These are phyloP conservation scores for Cercophora sp. DNA, from an alignment of 495 filamentous ascomycete species.

Conservation along the genomic window DNA sequence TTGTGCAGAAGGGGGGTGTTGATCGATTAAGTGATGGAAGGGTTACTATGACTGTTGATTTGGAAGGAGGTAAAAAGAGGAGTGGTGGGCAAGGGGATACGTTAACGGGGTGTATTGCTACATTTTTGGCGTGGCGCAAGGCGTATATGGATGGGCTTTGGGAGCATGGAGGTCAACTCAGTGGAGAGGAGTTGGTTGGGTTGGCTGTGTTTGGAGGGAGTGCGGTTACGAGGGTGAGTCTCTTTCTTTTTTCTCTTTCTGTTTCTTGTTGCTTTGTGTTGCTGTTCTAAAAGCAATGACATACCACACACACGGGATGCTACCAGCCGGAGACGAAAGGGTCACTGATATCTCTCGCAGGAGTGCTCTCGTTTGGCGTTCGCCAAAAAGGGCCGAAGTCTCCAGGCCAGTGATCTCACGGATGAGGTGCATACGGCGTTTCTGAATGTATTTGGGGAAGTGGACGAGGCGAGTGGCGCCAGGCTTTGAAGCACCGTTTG, in stretches of 20 bases:
- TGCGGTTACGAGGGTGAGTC: slow-evolving; percentile 67
- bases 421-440: slow-evolving; percentile 85
- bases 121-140: slow-evolving; percentile 79
- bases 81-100: slow-evolving; percentile 96
- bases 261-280: too few species aligned
- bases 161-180: slow-evolving; percentile 58
- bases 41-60: slow-evolving; percentile 66
- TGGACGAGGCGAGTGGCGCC: slow-evolving; percentile 20
- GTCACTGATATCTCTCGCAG: slow-evolving; percentile 20
- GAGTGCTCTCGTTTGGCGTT: slow-evolving; percentile 90
- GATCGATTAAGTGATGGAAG: slow-evolving; percentile 85
- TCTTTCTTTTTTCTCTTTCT: not conserved
- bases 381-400: slow-evolving; percentile 75
- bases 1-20: slow-evolving; percentile 82
- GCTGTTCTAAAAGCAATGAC: not conserved
- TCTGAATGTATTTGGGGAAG: slow-evolving; percentile 67
- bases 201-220: slow-evolving; percentile 84
- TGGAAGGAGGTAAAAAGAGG: slow-evolving; percentile 78
- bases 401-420: slow-evolving; percentile 93
- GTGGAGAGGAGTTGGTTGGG: slow-evolving; percentile 62
- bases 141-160: slow-evolving; percentile 82
- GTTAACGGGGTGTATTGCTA: slow-evolving; percentile 83
- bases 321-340: not conserved
- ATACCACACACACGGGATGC: not conserved
- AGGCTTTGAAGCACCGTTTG: too few species aligned